Evolutionary conservation across 768 basidiomycete species (phyloP), one percentile per base, ranked within the genome.

Genomic region (Psilocybe azurescens): DNA sequence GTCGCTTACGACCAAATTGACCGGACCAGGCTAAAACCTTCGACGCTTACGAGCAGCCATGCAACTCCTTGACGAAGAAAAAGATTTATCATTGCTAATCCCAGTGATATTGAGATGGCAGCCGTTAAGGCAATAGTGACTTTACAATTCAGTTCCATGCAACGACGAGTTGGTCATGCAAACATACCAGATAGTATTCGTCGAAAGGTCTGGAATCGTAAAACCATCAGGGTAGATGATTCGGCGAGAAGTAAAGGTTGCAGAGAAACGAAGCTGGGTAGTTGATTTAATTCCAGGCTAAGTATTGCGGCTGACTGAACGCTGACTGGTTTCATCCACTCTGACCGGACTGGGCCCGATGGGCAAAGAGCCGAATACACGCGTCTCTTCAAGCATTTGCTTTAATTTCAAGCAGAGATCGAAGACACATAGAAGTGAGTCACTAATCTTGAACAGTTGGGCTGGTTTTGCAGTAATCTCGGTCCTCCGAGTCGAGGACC

Each of bases 121-220:
- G 79, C 80, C 10, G 80, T 59, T 49, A 76, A 58, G 10, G 76
- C 69, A 16, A 82, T 67, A 18, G 74, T n/a, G n/a, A 73, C 83
- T 78, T 28, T 1, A 51, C 29, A 50, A 28, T 5, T 14, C 24
- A 49, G 18, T 11, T 48, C 32, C 14, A 50, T 13, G 16, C 9
- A 14, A 8, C 46, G 5, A n/a, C 13, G 5, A 44, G 13, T 30
- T 10, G 18, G 16, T 20, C 28, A 16, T 3, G 16, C 58, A 8
- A 48, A n/a, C 11, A 30, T 38, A 59, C 32, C 18, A 63, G 74
- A 61, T 59, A 83, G 68, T 14, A 77, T 59, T 62, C 67, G 74
- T 48, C 84, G 81, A 61, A 79, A 80, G 3, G 75, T 75, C 59
- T 76, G 75, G 63, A 85, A 85, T 52, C 78, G 75, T 51, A 56